Percentiles rank a stretch among this genome's conserved stretches.
Conservation (phyloP, 2,329 filamentous ascomycete genomes). For the Aspergillus aculeatinus region DNA sequence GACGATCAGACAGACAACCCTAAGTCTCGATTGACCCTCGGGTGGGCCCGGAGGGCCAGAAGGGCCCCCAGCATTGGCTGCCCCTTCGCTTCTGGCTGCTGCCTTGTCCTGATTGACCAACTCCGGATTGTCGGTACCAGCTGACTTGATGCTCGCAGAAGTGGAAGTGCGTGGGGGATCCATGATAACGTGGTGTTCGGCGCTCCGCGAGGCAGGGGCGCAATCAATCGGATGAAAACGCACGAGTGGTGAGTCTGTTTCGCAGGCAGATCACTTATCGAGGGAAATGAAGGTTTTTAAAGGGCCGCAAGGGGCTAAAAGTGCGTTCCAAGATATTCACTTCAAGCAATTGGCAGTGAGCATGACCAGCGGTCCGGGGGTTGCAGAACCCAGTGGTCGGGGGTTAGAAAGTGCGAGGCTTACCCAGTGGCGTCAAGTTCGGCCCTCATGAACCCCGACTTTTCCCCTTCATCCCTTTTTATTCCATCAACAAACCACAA, state of each 20-base stretch:
- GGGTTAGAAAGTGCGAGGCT: background rate
- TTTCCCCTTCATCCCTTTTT: background rate
- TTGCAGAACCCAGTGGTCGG: background rate
- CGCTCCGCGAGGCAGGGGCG: background rate
- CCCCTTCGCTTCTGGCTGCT: background rate
- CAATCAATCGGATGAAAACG: background rate
- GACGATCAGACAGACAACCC: background rate
- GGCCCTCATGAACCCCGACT: background rate
- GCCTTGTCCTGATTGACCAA: background rate
- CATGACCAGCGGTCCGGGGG: too few species aligned
- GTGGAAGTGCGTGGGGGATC: background rate
- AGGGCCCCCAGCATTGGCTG: background rate
- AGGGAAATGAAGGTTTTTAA: background rate
- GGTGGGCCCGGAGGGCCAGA: background rate
- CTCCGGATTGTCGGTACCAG: background rate
- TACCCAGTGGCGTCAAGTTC: background rate
- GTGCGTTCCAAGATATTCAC: too few species aligned
- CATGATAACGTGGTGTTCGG: background rate
- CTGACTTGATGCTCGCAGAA: background rate
- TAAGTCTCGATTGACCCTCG: background rate
- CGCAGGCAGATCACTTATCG: too few species aligned
- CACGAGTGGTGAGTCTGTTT: background rate
- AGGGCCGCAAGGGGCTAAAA: too few species aligned
- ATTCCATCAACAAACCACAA: background rate
- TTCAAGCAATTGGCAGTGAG: too few species aligned